Evolutionary conservation across 23 red algal genomes (phyloP), one percentile per base, ranked within the genome.

Genomic region (Porphyridium purpureum): DNA sequence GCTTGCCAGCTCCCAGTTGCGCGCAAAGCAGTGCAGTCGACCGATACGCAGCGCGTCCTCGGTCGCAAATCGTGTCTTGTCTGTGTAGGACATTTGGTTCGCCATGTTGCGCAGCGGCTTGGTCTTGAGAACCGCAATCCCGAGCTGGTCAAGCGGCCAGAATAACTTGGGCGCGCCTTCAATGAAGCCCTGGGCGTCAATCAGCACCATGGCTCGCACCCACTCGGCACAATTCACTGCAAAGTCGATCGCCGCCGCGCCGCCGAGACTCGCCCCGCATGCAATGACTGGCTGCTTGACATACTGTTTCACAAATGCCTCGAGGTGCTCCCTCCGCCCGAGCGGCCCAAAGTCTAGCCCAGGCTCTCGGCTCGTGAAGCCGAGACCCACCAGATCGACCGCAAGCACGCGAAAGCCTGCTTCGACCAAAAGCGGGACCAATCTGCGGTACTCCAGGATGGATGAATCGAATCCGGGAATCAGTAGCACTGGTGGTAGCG

Each of bases 391-490:
- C 11, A 44, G 38, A 44, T 44, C 38, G 17, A 44, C 17, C 38
- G 17, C 11, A 11, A 44, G 38, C 38, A 44, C 38, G 11, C 38
- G 38, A 44, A 44, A 44, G n/a, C n/a, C n/a, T n/a, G n/a, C n/a
- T 11, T 44, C 38, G 17, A 11, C 38, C 38, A 44, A 17, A 44
- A 44, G 38, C 17, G 38, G 38, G 11, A 17, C 38, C 11, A 44
- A 17, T 17, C 38, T 44, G 17, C 38, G 38, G 38, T 44, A 44
- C 38, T 44, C 38, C 11, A 44, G 11, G 11, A 44, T 11, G 11
- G 38, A 44, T 11, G 38, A 44, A 44, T 44, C 38, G 38, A 44
- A 44, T 44, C 38, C 38, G 38, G 11, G 38, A 44, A 44, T 44
- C 11, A 44, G 38, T 11, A 44, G 11, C 11, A 44, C 17, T 17